Evolutionary conservation across 805 yeast species (phyloP).

Genomic region (Priceomyces carsonii): DNA sequence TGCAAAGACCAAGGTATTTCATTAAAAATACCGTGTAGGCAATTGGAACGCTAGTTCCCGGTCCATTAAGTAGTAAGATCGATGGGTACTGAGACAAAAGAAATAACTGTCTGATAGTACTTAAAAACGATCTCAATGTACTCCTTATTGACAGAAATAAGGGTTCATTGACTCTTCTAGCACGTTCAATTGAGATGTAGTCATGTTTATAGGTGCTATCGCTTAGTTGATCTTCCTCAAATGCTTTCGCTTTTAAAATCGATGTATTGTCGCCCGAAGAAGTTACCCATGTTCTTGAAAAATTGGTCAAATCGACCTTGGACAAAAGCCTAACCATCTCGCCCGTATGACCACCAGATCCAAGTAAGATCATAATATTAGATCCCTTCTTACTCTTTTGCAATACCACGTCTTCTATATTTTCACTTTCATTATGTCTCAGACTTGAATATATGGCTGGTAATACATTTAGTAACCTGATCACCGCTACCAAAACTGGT

Average conservation of each 20-base stretch:
- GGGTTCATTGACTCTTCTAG: constrained; percentile 62
- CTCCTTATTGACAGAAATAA: constrained; percentile 46
- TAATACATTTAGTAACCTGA: constrained; percentile 23
- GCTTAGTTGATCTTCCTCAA: constrained; percentile 26
- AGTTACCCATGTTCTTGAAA: constrained; percentile 40
- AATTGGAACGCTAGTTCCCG: constrained; percentile 76
- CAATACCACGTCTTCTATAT: constrained; percentile 2
- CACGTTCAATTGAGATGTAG: constrained; percentile 48
- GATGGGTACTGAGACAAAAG: constrained; percentile 35
- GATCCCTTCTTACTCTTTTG: constrained; percentile 14
- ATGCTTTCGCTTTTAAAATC: constrained; percentile 34
- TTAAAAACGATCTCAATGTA: constrained; percentile 39
- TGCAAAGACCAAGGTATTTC: constrained; percentile 47
- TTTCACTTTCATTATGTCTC: neutral
- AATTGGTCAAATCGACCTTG: constrained; percentile 29
- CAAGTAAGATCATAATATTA: constrained; percentile 64
- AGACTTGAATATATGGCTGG: constrained; percentile 18
- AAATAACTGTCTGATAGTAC: constrained; percentile 27
- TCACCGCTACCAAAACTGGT: constrained; percentile 21
- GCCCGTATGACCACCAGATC: constrained; percentile 97
- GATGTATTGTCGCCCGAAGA: constrained; percentile 57
- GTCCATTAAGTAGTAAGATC: constrained; percentile 68
- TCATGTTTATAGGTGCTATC: constrained; percentile 14
- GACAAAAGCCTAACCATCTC: constrained; percentile 79
- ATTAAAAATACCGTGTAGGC: constrained; percentile 56